A percentile compares a stretch with the other conserved stretches of the same genome.
Conservation (phyloP, 2,329 filamentous ascomycete genomes). For the Nectriaceae sp. region DNA sequence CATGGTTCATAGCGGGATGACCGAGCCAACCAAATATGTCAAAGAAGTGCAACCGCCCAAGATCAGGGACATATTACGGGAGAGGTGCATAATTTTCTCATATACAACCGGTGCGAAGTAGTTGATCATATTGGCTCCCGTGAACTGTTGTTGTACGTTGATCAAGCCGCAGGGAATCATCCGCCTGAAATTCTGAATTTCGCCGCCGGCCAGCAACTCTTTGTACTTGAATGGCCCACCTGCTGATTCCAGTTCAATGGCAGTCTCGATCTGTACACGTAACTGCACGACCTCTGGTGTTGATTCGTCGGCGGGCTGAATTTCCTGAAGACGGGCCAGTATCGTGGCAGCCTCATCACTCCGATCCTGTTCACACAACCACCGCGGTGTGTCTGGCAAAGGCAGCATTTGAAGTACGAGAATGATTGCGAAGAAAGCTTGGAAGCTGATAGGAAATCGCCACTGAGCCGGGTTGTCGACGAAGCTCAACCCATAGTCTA, state of each 20-base stretch:
- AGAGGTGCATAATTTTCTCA: neutral
- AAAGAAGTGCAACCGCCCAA: neutral
- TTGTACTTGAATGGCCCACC: conserved; percentile 18
- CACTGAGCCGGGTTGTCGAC: conserved; percentile 32
- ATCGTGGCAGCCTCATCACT: neutral
- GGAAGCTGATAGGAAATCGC: conserved; percentile 41
- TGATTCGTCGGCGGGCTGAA: neutral
- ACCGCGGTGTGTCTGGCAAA: conserved; percentile 22
- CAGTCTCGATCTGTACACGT: neutral
- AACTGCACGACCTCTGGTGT: neutral
- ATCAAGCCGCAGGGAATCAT: neutral
- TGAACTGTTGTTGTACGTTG: neutral
- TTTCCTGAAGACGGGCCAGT: neutral
- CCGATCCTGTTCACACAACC: neutral
- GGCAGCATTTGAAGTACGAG: conserved; percentile 31
- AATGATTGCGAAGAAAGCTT: conserved; percentile 37
- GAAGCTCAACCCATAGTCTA: conserved; percentile 34
- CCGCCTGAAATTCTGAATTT: conserved; percentile 27
- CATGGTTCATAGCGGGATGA: conserved; percentile 1
- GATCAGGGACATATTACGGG: neutral
- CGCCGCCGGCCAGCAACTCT: conserved; percentile 24
- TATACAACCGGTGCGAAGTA: conserved; percentile 1
- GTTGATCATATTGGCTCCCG: neutral
- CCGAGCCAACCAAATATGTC: neutral
- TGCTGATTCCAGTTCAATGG: neutral